A percentile compares a stretch with the other conserved stretches of the same genome.
Evolutionary conservation across 1,284 basidiomycete genomes (phyloP).

Genomic region (Vanrija humicola): DNA sequence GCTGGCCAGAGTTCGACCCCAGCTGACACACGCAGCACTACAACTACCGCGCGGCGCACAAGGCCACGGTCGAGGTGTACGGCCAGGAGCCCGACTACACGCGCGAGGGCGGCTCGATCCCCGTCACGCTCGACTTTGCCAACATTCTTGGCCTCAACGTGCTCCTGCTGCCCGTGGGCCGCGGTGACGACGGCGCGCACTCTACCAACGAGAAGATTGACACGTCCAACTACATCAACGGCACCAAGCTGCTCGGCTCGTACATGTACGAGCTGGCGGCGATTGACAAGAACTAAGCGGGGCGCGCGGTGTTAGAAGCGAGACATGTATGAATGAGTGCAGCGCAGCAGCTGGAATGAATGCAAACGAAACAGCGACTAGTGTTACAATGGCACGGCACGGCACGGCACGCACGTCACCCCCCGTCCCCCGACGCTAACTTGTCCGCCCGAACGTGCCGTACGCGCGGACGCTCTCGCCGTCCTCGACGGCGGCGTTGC

Average conservation of each 20-base stretch:
- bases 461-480: neutral
- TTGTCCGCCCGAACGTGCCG: neutral
- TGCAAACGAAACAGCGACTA: too few relatives aligned
- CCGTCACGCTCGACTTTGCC: slow-evolving; percentile 92
- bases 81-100: slow-evolving; percentile 80
- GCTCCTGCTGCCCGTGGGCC: slow-evolving; percentile 83
- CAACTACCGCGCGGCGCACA: slow-evolving; percentile 89
- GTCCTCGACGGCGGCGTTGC: neutral
- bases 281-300: slow-evolving; percentile 10
- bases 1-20: neutral
- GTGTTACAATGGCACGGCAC: too few relatives aligned
- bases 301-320: slow-evolving; percentile 3
- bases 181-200: slow-evolving; percentile 85
- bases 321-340: neutral
- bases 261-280: slow-evolving; percentile 76
- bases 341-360: too few relatives aligned
- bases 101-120: slow-evolving; percentile 90
- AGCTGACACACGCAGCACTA: slow-evolving; percentile 59
- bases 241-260: slow-evolving; percentile 70
- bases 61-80: slow-evolving; percentile 69
- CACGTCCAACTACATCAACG: slow-evolving; percentile 82
- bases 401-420: too few relatives aligned
- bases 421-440: too few relatives aligned
- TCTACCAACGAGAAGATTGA: slow-evolving; percentile 94
- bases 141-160: slow-evolving; percentile 71